These are phyloP conservation scores for Macrotyloma uniflorum DNA, from an alignment of 306 rosid species.

Conservation along the genomic window DNA sequence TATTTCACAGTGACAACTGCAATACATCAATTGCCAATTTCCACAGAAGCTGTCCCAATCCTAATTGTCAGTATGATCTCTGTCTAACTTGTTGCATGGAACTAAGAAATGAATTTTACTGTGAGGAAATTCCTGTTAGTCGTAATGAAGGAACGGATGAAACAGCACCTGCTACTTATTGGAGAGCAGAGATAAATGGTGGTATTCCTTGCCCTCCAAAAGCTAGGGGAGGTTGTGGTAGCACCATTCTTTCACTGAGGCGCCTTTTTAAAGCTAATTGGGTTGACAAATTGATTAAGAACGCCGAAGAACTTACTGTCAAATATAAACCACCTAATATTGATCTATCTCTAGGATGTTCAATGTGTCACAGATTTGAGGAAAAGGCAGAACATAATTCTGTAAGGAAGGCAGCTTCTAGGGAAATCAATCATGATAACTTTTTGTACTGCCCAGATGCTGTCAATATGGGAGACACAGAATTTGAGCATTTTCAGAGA, in stretches of 20 bases:
- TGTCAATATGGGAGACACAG: slow-evolving; percentile 40
- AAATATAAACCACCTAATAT: slow-evolving; percentile 50
- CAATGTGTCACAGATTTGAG: slow-evolving; percentile 43
- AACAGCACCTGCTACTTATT: slow-evolving; percentile 26
- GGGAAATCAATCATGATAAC: slow-evolving; percentile 55
- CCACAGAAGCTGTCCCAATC: slow-evolving; percentile 71
- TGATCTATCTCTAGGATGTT: slow-evolving; percentile 53
- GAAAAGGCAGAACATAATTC: slow-evolving; percentile 36
- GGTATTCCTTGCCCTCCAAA: slow-evolving; percentile 61
- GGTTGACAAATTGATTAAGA: slow-evolving; percentile 49
- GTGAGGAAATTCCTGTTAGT: slow-evolving; percentile 38
- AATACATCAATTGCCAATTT: slow-evolving; percentile 72
- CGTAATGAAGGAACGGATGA: slow-evolving; percentile 30
- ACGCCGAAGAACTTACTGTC: slow-evolving; percentile 46
- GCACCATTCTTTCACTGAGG: slow-evolving; percentile 46
- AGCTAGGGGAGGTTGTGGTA: slow-evolving; percentile 64
- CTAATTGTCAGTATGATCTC: slow-evolving; percentile 60
- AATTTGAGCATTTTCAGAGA: slow-evolving; percentile 60
- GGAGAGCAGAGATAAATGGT: slow-evolving; percentile 61
- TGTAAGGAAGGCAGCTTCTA: slow-evolving; percentile 59
- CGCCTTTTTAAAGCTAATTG: slow-evolving; percentile 60
- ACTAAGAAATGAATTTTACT: slow-evolving; percentile 51
- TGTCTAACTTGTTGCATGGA: slow-evolving; percentile 70
- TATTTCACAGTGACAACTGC: slow-evolving; percentile 68
- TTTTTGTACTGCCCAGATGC: slow-evolving; percentile 64